Evolutionary conservation across 192 early-diverging fungal genomes (phyloP), one percentile per base, ranked within the genome.

Genomic region (Glomus cerebriforme): DNA sequence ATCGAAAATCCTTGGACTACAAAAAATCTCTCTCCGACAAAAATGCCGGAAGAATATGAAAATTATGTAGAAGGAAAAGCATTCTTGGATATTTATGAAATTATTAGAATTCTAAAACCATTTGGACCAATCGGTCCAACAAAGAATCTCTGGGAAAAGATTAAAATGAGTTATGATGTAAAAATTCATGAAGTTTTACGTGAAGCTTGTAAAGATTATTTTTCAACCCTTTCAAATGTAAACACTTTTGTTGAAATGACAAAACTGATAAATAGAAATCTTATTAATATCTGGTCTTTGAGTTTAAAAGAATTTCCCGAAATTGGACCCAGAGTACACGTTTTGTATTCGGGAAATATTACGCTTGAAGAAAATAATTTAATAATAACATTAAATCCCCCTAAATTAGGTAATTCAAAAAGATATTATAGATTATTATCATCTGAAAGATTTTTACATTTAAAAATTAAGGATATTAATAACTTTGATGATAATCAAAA

Each of bases 391-490:
- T 54, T 84, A 15, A 62, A 79, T 31, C 47, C 81, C 1, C 81
- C 79, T 9, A 70, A 68, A 35, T 34, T 69, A 26, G 10, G 58
- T 9, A 32, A 32, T 17, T 82, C 81, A 8, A 84, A 82, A 59
- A 75, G 83, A 47, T 78, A 80, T 45, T 84, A 78, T 32, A 67
- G 83, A 29, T 73, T 83, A 54, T 84, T 45, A 34, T 79, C 73
- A 13, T 31, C 75, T 0, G 79, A 84, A 2, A 29, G 83, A 65
- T 84, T 84, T 24, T 39, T 84, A 15, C 73, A 76, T 58, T 13
- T 84, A n/a, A 76, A 79, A 29, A 31, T 82, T 34, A 26, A 29
- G 8, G 27, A 47, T 27, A 49, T 66, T 5, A 4, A 66, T 7
- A 31, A 17, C 34, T 69, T 31, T 17, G 35, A 17, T 34, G 59